phyloP scores from a whole-genome alignment of 2,329 filamentous ascomycete species.

The Curvularia verruculosa region DNA sequence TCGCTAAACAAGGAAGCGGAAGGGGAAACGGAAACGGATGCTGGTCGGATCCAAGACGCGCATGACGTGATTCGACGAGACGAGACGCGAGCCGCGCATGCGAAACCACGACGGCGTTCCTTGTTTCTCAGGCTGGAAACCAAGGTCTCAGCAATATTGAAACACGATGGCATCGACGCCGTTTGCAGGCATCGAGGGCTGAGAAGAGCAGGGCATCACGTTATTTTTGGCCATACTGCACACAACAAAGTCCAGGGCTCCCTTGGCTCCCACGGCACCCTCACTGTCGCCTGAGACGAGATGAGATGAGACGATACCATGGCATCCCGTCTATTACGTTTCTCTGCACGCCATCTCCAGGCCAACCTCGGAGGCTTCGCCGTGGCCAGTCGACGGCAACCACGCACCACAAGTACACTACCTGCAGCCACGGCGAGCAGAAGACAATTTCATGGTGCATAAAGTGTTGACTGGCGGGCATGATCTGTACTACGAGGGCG shows the following conservation, averaged over 20 bases:
- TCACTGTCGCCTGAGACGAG: not conserved
- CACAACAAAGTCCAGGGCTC: no score
- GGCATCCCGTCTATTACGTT: not conserved
- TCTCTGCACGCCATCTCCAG: not conserved
- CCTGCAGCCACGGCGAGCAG: not conserved
- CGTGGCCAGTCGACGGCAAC: not conserved
- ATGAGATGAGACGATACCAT: no score
- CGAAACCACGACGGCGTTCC: not conserved
- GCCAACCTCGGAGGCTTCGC: not conserved
- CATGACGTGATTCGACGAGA: slow-evolving; percentile 2
- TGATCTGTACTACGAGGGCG: not conserved
- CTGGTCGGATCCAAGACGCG: not conserved
- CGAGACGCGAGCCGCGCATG: slow-evolving; percentile 1
- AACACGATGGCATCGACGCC: not conserved
- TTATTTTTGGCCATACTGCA: no score
- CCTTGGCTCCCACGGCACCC: not conserved
- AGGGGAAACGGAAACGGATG: not conserved
- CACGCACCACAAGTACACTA: no score
- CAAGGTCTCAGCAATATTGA: not conserved
- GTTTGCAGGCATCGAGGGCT: not conserved
- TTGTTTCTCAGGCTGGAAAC: not conserved
- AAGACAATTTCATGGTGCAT: not conserved
- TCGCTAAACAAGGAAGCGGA: not conserved
- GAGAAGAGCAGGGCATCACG: not conserved
- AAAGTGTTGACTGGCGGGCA: not conserved